Evolutionary conservation across 169 alveolate species (phyloP).

Genomic region (Plasmodium gonderi): DNA sequence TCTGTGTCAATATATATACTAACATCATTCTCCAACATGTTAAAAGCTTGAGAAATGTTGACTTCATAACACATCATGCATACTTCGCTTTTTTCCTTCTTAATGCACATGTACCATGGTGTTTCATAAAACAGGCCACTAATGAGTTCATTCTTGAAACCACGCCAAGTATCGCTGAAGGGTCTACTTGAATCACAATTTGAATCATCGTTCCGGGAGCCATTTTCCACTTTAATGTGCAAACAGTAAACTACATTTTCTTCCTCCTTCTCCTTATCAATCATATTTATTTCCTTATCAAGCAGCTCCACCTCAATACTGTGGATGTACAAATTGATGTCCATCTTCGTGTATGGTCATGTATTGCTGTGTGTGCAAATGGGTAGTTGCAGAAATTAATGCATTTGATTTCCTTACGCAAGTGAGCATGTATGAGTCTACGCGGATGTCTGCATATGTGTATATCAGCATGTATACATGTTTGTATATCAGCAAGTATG

Average conservation of each 20-base stretch:
- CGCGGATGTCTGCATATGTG: too few species aligned
- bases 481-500: not conserved
- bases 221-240: constrained; percentile 58
- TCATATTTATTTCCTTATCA: not conserved
- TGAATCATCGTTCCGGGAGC: not conserved
- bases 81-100: constrained; percentile 17
- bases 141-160: not conserved
- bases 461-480: too few species aligned
- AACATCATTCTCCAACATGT: constrained; percentile 43
- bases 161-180: not conserved
- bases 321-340: constrained; percentile 59
- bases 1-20: not conserved
- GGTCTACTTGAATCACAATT: not conserved
- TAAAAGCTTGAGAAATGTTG: constrained; percentile 49
- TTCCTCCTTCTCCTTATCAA: constrained; percentile 19
- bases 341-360: constrained; percentile 20
- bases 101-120: constrained; percentile 70
- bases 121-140: constrained; percentile 48
- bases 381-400: too few species aligned
- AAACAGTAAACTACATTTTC: constrained; percentile 52
- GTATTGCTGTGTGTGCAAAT: not conserved
- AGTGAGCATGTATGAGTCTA: too few species aligned
- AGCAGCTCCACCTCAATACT: constrained; percentile 59
- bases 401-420: too few species aligned
- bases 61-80: constrained; percentile 74